Conservation (phyloP, 2,329 filamentous ascomycete genomes). For the Penicillium sp. region DNA sequence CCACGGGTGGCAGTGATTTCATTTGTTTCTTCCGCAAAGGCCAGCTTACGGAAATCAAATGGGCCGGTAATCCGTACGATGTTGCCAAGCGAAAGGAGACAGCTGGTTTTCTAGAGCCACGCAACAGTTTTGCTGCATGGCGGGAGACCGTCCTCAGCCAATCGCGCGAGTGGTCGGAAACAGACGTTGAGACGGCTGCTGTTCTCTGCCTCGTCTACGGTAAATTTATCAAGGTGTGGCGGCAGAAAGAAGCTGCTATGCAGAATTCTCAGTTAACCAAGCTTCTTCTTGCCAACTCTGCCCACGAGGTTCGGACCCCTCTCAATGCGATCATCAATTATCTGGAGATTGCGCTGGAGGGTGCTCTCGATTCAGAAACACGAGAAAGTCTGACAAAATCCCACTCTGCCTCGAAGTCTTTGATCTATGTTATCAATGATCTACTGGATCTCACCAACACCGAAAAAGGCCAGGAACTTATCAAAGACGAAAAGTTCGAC, state of each 20-base stretch:
- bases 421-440: constrained; percentile 94
- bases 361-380: constrained; percentile 76
- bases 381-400: constrained; percentile 82
- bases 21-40: constrained; percentile 87
- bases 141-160: constrained; percentile 78
- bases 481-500: constrained; percentile 81
- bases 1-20: constrained; percentile 75
- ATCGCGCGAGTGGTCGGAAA: constrained; percentile 84
- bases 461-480: constrained; percentile 75
- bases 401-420: constrained; percentile 86
- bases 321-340: constrained; percentile 95
- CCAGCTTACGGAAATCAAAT: constrained; percentile 80
- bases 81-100: constrained; percentile 77
- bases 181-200: constrained; percentile 85
- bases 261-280: constrained; percentile 80
- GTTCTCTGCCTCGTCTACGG: constrained; percentile 87
- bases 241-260: constrained; percentile 82
- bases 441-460: constrained; percentile 85
- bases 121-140: constrained; percentile 81
- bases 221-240: constrained; percentile 89
- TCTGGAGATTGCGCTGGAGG: constrained; percentile 86
- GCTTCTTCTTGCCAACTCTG: constrained; percentile 81
- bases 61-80: constrained; percentile 62
- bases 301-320: constrained; percentile 87
- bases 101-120: constrained; percentile 73